These are phyloP conservation scores for Dispira parvispora DNA, from an alignment of 192 early-diverging fungal species.

Conservation along the genomic window DNA sequence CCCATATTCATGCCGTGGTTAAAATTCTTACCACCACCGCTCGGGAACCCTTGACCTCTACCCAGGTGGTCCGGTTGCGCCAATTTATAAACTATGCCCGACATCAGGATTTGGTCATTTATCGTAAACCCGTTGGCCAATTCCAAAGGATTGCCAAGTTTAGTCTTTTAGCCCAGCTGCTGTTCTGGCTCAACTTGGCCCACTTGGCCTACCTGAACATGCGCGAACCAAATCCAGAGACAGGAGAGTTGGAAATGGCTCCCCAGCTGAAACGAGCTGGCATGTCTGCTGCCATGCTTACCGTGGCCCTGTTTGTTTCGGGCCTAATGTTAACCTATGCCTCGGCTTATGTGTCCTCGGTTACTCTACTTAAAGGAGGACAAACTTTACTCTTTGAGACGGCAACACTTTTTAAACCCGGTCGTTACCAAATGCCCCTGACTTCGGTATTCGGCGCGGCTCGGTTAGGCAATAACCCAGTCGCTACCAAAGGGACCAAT, in stretches of 20 bases:
- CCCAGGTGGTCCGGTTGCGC: not conserved
- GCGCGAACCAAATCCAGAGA: not conserved
- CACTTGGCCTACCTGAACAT: slow-evolving; percentile 3
- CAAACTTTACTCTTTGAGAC: not conserved
- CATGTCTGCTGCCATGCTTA: not conserved
- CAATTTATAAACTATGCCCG: not conserved
- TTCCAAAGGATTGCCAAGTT: not conserved
- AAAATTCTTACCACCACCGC: not conserved
- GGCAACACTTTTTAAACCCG: not conserved
- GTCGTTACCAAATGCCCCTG: not conserved
- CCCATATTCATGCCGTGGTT: too few species aligned
- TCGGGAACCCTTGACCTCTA: not conserved
- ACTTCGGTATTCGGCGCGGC: not conserved
- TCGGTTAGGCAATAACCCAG: not conserved
- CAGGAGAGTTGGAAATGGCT: not conserved
- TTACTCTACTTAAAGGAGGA: not conserved
- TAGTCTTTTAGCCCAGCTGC: not conserved
- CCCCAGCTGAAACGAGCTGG: not conserved
- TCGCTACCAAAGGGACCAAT: not conserved
- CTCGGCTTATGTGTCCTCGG: not conserved
- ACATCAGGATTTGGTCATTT: not conserved
- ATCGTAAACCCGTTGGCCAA: not conserved
- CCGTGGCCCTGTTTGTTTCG: not conserved
- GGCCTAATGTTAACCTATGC: not conserved
- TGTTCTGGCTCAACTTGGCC: not conserved